Percentiles rank a stretch among this genome's conserved stretches.
These are phyloP conservation scores for Aspergillus quadrilineatus DNA, from an alignment of 2,329 filamentous ascomycete species.

Conservation along the genomic window DNA sequence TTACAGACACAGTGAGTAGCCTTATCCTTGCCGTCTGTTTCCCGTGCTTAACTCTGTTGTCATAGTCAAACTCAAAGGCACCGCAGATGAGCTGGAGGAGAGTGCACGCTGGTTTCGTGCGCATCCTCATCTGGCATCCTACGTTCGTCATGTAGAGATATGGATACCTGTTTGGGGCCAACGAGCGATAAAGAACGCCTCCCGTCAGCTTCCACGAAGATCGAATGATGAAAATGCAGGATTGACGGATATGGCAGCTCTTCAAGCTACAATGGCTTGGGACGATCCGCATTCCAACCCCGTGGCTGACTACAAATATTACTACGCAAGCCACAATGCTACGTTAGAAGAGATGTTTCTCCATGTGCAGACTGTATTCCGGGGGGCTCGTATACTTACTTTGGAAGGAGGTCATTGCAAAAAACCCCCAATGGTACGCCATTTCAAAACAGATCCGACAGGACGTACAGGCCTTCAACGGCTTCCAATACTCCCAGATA, in stretches of 20 bases:
- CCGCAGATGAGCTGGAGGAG: conserved; percentile 60
- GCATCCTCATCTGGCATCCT: conserved; percentile 59
- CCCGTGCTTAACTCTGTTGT: background rate
- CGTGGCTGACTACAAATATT: conserved; percentile 31
- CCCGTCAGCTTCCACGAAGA: conserved; percentile 31
- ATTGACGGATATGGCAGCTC: conserved; percentile 22
- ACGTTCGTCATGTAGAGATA: conserved; percentile 72
- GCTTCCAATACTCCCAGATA: conserved; percentile 53
- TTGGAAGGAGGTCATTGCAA: conserved; percentile 75
- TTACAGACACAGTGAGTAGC: conserved; percentile 61
- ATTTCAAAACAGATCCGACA: conserved; percentile 48
- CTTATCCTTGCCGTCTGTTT: background rate
- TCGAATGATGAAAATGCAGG: conserved; percentile 23
- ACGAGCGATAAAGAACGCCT: conserved; percentile 51
- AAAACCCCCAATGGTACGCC: conserved; percentile 67
- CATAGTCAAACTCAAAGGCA: conserved; percentile 70
- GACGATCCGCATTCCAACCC: conserved; percentile 28
- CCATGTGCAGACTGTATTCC: conserved; percentile 60
- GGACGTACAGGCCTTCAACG: conserved; percentile 32
- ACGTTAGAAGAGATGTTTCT: conserved; percentile 68
- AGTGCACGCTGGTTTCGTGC: conserved; percentile 61
- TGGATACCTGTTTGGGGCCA: conserved; percentile 73
- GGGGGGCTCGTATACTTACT: conserved; percentile 64
- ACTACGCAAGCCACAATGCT: conserved; percentile 58
- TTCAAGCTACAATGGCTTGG: conserved; percentile 28